Evolutionary conservation across 768 basidiomycete genomes (phyloP), one percentile per base, ranked within the genome.

Genomic region (Russula virescens): DNA sequence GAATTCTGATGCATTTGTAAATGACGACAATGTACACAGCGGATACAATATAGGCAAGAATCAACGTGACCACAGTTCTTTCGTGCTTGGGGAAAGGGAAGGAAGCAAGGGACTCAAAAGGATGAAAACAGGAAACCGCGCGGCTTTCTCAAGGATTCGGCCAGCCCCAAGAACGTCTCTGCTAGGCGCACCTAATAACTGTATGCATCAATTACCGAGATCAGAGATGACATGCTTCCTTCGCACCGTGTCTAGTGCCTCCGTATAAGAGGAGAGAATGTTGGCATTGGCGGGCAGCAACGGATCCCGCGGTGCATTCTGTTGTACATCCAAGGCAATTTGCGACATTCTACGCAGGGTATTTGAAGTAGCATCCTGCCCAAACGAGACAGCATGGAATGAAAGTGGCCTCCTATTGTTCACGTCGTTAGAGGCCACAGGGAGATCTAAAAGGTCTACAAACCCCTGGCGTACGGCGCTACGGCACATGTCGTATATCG

Each of bases 311-410:
- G 81, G 80, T 0, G 78, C 78, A 28, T 68, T 73, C 43, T 72
- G 78, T 64, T 84, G 80, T 2, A 78, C 75, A 48, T 82, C 78
- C 5, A 65, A 65, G 0, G 84, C 83, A 26, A 84, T 76, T 7
- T 79, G 71, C 1, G 78, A 75, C 85, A 86, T 86, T 21, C 77
- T 73, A 35, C 76, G 75, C 21, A 86, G 70, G 13, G 66, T 62
- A 5, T 57, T 48, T 49, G 68, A 69, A 64, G 69, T 7, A 51
- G 69, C 46, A n/a, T 73, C 68, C 0, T 74, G 73, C 7, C 84
- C 84, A 45, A 86, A 86, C 0, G 82, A 78, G 21, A 86, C 81
- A 0, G 83, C 70, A 48, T 86, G 84, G 69, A 86, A 81, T 0
- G 84, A 83, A 5, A 83, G 72, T 0, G 83, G 71, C 73, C 81